Evolutionary conservation across 176 grass and related monocot genomes (phyloP), one percentile per base, ranked within the genome.

Genomic region (Poa annua): DNA sequence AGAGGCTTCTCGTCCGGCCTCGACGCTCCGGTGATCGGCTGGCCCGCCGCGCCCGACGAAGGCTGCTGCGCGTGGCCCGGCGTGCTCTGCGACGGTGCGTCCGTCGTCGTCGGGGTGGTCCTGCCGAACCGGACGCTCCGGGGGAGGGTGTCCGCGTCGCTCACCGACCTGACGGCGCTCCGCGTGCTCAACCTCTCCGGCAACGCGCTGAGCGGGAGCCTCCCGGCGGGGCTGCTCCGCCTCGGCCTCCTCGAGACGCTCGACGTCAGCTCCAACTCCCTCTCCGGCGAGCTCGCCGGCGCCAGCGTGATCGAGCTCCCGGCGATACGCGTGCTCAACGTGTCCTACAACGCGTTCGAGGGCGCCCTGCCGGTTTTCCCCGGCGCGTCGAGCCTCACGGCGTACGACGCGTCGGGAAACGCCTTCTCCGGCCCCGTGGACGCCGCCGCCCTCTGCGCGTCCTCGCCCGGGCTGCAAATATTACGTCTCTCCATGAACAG

Each of bases 291-390:
- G 5, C 0, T 80, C 13, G 11, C 38, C 20, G 20, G 20, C 66
- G 38, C 42, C 11, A 9, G 34, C 4, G 5, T 1, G 35, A 17
- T 77, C 63, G 33, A 81, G 9, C 91, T 89, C 21, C 87, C 91
- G 39, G 51, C 81, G 17, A 5, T 36, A 0, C 84, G 71, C 29
- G 77, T 85, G 62, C 74, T 94, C 74, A 92, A 90, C 72, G 39
- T 92, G 11, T 94, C 92, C 3, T 65, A 76, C 66, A 94, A 94
- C 80, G 44, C 70, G 60, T 88, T 92, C 39, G 68, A 57, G 35
- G 87, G 81, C 7, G 66, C 48, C 78, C 81, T 72, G 25, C 92
- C 92, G 14, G 55, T 80, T 73, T 84, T 92, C 26, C 0, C 60
- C 15, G 44, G 77, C 20, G 64, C 84, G 11, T 25, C 16, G 21